Evolutionary conservation across 495 filamentous ascomycete species (phyloP).

Genomic region (Halenospora varia): DNA sequence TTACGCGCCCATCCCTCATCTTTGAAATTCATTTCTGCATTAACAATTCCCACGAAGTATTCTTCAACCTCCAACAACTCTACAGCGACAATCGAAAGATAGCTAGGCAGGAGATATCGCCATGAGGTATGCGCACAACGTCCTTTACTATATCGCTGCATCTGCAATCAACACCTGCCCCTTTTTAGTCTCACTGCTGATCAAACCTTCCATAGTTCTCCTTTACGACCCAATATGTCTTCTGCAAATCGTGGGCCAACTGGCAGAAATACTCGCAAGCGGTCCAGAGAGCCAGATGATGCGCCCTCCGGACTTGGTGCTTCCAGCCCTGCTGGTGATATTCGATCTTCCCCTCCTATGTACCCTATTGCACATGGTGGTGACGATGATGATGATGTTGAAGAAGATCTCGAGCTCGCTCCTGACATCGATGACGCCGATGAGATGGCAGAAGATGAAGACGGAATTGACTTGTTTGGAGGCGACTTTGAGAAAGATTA

Average conservation of each 20-base stretch:
- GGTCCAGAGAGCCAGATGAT: constrained; percentile 75
- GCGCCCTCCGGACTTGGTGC: constrained; percentile 63
- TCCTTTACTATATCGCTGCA: neutral
- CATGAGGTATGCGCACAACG: constrained; percentile 22
- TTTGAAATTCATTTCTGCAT: neutral
- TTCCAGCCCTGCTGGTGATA: constrained; percentile 59
- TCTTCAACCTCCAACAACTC: neutral
- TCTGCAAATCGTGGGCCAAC: constrained; percentile 76
- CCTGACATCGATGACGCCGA: constrained; percentile 90
- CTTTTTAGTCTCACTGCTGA: constrained; percentile 1
- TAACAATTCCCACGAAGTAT: neutral
- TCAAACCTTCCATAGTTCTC: constrained; percentile 52
- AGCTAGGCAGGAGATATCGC: neutral
- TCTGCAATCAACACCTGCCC: neutral
- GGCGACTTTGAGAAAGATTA: constrained; percentile 91
- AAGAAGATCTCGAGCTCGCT: constrained; percentile 68
- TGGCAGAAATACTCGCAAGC: constrained; percentile 64
- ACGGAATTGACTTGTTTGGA: constrained; percentile 87
- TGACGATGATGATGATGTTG: constrained; percentile 67
- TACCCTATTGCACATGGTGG: constrained; percentile 48
- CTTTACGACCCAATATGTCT: constrained; percentile 76
- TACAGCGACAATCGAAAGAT: neutral
- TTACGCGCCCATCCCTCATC: neutral
- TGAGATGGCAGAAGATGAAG: constrained; percentile 93
- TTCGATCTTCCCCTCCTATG: constrained; percentile 44